Evolutionary conservation across 352 stramenopile species (phyloP).

Genomic region (Globisporangium irregulare): DNA sequence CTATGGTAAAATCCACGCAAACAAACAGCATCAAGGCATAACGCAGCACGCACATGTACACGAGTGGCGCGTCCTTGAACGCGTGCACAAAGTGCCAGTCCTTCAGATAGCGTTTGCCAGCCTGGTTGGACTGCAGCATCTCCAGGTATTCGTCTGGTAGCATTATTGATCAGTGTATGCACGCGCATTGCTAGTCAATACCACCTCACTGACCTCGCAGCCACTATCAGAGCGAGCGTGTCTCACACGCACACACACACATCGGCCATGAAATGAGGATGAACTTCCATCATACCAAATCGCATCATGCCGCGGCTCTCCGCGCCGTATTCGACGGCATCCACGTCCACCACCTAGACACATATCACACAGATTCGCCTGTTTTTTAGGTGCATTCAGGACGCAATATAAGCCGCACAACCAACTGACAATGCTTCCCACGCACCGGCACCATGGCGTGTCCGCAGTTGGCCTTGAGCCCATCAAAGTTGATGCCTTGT

Average conservation of each 20-base stretch:
- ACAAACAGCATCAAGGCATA: not conserved
- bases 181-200: not conserved
- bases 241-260: not conserved
- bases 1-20: slow-evolving; percentile 17
- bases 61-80: slow-evolving; percentile 34
- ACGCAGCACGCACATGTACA: slow-evolving; percentile 46
- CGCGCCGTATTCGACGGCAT: slow-evolving; percentile 53
- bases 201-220: not conserved
- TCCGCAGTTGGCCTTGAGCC: slow-evolving; percentile 45
- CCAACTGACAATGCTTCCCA: not conserved
- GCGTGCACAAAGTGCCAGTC: slow-evolving; percentile 84
- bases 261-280: not conserved
- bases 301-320: slow-evolving; percentile 57
- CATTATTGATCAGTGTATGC: not conserved
- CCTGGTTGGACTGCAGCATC: slow-evolving; percentile 37
- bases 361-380: not conserved
- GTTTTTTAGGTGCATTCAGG: not conserved
- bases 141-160: slow-evolving; percentile 61
- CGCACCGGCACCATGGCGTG: slow-evolving; percentile 51
- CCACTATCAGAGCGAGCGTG: not conserved
- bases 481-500: slow-evolving; percentile 14
- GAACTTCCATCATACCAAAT: slow-evolving; percentile 35
- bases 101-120: slow-evolving; percentile 76
- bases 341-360: slow-evolving; percentile 56
- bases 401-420: not conserved